A percentile compares a stretch with the other conserved stretches of the same genome.
Conservation (phyloP, 139 green algal species). For the Auxenochlorella protothecoides region DNA sequence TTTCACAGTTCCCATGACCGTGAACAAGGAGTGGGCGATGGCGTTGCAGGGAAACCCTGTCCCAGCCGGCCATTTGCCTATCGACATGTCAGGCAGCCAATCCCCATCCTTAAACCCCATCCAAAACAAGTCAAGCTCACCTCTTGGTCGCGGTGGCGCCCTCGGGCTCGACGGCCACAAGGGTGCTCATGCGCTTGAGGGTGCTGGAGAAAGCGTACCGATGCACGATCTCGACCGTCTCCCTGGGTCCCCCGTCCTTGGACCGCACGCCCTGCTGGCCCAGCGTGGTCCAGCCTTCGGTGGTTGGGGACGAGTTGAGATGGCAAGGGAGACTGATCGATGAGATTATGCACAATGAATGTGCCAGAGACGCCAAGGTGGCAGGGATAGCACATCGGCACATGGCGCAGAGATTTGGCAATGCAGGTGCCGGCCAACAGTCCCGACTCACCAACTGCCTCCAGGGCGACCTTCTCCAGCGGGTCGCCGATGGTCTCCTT, state of each 20-base stretch:
- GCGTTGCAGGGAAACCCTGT: too few relatives aligned
- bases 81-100: too few relatives aligned
- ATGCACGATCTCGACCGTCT: constrained; percentile 51
- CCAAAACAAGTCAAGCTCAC: too few relatives aligned
- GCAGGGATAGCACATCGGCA: too few relatives aligned
- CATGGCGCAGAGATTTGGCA: background rate
- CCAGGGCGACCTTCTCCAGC: constrained; percentile 66
- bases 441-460: constrained; percentile 4
- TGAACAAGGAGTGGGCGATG: too few relatives aligned
- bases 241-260: constrained; percentile 3
- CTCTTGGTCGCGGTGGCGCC: background rate
- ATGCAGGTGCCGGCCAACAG: background rate
- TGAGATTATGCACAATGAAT: too few relatives aligned
- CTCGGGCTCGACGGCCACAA: constrained; percentile 41
- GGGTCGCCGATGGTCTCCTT: constrained; percentile 73
- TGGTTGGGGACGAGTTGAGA: too few relatives aligned
- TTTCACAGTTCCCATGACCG: too few relatives aligned
- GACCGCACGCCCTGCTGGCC: constrained; percentile 9
- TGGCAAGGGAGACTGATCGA: too few relatives aligned
- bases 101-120: too few relatives aligned
- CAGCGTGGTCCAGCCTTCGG: constrained; percentile 13
- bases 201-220: constrained; percentile 83
- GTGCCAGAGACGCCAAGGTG: too few relatives aligned
- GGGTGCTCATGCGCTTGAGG: constrained; percentile 82
- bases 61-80: too few relatives aligned